These are phyloP conservation scores for Cenchrus purpureus DNA, from an alignment of 176 grass and related monocot genomes.

Conservation along the genomic window DNA sequence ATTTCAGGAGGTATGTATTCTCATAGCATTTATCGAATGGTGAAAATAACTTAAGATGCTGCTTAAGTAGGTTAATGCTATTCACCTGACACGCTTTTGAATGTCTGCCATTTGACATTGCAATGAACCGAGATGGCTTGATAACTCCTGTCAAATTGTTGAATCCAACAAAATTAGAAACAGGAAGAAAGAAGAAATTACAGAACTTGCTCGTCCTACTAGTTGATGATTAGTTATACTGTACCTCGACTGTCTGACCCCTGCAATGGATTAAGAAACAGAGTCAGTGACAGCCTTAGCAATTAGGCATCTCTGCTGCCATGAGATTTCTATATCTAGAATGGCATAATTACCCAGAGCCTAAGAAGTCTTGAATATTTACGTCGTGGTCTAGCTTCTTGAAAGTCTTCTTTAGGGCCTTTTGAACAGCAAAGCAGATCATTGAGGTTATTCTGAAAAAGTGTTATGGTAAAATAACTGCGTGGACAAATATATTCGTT, in stretches of 20 bases:
- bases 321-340: neutral
- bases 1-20: constrained; percentile 32
- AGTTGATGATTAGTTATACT: neutral
- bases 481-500: neutral
- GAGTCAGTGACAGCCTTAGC: constrained; percentile 23
- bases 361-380: constrained; percentile 85
- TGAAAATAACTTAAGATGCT: neutral
- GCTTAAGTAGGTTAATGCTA: constrained; percentile 16
- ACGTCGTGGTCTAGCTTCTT: constrained; percentile 88
- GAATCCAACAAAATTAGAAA: constrained; percentile 5
- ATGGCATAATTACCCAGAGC: constrained; percentile 59
- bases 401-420: constrained; percentile 85
- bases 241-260: constrained; percentile 75
- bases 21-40: constrained; percentile 29
- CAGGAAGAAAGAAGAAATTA: constrained; percentile 5
- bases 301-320: neutral
- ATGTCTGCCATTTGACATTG: constrained; percentile 63
- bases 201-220: constrained; percentile 12
- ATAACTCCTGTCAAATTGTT: constrained; percentile 58
- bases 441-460: constrained; percentile 34
- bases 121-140: constrained; percentile 63
- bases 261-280: constrained; percentile 53
- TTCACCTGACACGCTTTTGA: constrained; percentile 69
- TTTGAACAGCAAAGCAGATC: constrained; percentile 35
- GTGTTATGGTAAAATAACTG: neutral